Conservation (phyloP, 1,284 basidiomycete genomes). For the Ceratobasidium sp. region DNA sequence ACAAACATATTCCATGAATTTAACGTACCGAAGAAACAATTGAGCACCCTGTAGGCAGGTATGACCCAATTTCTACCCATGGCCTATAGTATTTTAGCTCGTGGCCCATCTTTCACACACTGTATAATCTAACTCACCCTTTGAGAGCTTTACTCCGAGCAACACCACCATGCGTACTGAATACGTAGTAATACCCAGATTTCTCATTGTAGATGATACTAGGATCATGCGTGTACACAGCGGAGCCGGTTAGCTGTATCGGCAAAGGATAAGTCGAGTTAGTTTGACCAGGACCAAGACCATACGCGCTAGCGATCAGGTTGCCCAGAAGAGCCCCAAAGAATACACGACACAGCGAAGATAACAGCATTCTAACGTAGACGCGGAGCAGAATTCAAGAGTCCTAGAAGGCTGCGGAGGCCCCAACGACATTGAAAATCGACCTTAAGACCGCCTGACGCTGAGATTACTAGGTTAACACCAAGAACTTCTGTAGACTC, state of each 20-base stretch:
- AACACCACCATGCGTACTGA: conserved; percentile 47
- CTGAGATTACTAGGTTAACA: neutral
- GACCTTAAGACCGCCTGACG: conserved; percentile 4
- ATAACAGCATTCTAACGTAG: conserved; percentile 18
- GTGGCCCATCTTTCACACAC: neutral
- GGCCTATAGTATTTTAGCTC: conserved; percentile 29
- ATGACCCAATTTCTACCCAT: conserved; percentile 45
- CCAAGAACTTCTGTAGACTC: conserved; percentile 18
- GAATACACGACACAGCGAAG: conserved; percentile 10
- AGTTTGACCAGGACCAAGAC: neutral
- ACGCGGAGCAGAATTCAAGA: neutral
- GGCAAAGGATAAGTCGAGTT: conserved; percentile 43
- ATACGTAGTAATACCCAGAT: conserved; percentile 47
- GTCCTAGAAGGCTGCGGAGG: neutral
- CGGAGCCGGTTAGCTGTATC: conserved; percentile 41
- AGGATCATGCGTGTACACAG: conserved; percentile 45
- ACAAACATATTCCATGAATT: neutral
- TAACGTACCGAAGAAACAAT: conserved; percentile 42
- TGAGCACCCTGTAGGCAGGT: conserved; percentile 46
- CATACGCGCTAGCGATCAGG: conserved; percentile 12
- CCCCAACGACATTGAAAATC: conserved; percentile 14
- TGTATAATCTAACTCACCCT: conserved; percentile 28
- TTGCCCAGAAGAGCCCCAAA: conserved; percentile 26
- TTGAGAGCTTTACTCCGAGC: conserved; percentile 43
- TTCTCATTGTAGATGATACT: conserved; percentile 46